phyloP scores from a whole-genome alignment of 225 moss, liverwort and hornwort species.

The Takakia lepidozioides region DNA sequence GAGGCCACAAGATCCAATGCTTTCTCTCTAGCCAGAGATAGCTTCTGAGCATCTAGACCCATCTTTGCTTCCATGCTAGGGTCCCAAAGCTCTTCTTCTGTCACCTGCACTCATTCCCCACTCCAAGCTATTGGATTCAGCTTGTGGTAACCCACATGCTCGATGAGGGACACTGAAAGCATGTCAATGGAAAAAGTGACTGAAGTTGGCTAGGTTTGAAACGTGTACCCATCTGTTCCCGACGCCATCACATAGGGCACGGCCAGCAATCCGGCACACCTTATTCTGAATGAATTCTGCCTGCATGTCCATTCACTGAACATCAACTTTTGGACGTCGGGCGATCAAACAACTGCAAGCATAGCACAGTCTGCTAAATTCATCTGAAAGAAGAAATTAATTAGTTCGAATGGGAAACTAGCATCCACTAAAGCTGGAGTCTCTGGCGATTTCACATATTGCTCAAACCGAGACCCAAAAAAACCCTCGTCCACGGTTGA shows the following conservation, averaged over 20 bases:
- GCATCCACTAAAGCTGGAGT: too few relatives aligned
- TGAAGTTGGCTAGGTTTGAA: constrained; percentile 2
- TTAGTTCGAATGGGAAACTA: too few relatives aligned
- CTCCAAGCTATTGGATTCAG: background rate
- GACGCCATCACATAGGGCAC: constrained; percentile 34
- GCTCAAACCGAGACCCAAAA: too few relatives aligned
- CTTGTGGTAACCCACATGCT: too few relatives aligned
- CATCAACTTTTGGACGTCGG: constrained; percentile 8
- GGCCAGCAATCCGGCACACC: constrained; percentile 43
- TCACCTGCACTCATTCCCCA: constrained; percentile 18
- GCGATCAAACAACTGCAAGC: too few relatives aligned
- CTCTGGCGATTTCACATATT: constrained; percentile 5
- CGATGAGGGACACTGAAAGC: too few relatives aligned
- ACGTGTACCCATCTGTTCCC: constrained; percentile 43
- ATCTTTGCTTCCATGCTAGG: constrained; percentile 24
- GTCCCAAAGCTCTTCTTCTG: constrained; percentile 41
- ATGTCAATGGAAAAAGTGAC: too few relatives aligned
- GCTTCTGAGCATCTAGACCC: constrained; percentile 37
- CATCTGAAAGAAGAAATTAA: too few relatives aligned
- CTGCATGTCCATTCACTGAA: constrained; percentile 29
- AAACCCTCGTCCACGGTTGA: too few relatives aligned
- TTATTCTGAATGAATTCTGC: constrained; percentile 34
- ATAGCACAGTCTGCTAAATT: too few relatives aligned
- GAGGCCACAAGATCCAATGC: constrained; percentile 59
- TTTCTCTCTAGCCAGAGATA: constrained; percentile 50